Evolutionary conservation across 176 grass and related monocot species (phyloP).

Genomic region (Oryza officinalis): DNA sequence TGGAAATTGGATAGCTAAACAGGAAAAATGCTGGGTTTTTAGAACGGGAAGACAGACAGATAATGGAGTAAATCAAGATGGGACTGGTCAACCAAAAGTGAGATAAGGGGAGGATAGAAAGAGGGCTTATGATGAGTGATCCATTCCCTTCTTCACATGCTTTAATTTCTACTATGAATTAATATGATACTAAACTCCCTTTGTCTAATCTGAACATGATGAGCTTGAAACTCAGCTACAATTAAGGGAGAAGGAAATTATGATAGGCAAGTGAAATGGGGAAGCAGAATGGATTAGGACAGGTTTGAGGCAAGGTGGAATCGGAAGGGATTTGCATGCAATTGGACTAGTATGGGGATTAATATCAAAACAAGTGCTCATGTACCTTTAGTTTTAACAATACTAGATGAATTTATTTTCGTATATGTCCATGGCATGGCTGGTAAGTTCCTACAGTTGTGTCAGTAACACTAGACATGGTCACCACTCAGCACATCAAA

Average conservation of each 20-base stretch:
- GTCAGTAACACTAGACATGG: neutral
- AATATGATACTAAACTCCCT: neutral
- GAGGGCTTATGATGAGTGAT: neutral
- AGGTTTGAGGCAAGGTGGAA: neutral
- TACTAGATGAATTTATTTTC: neutral
- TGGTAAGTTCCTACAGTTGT: neutral
- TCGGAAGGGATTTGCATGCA: neutral
- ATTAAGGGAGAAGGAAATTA: neutral
- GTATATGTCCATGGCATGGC: neutral
- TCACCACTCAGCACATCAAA: neutral
- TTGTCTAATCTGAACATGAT: neutral
- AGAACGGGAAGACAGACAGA: too few species aligned
- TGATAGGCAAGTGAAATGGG: neutral
- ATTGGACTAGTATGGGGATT: neutral
- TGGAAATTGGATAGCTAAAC: neutral
- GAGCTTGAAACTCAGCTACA: neutral
- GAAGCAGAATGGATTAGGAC: neutral
- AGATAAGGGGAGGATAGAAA: neutral
- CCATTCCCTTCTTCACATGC: neutral
- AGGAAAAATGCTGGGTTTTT: neutral
- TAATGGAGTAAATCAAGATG: neutral
- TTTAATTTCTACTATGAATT: neutral
- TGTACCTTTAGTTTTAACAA: neutral
- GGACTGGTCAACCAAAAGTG: neutral
- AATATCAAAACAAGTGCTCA: neutral